Evolutionary conservation across 2,329 filamentous ascomycete species (phyloP).

Genomic region (Xylaria sp.): DNA sequence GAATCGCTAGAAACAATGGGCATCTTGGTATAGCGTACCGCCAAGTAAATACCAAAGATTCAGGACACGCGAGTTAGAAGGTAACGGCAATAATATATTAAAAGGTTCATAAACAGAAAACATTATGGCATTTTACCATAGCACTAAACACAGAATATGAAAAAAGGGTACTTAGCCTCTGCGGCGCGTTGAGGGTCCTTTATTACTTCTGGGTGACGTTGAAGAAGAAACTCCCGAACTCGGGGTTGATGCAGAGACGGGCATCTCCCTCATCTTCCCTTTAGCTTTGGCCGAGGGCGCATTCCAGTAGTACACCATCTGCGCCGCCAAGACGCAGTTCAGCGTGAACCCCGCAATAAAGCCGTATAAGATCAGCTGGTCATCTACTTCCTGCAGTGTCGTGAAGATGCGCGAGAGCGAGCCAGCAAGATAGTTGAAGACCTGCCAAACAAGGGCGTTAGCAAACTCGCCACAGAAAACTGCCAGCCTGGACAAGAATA

Average conservation of each 20-base stretch:
- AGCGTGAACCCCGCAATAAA: slow-evolving; percentile 92
- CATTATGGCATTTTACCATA: neutral
- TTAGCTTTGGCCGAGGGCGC: slow-evolving; percentile 59
- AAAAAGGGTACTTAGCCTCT: slow-evolving; percentile 49
- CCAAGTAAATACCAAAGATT: slow-evolving; percentile 10
- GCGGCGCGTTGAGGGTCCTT: slow-evolving; percentile 57
- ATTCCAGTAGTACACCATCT: slow-evolving; percentile 99
- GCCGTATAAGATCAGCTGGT: slow-evolving; percentile 94
- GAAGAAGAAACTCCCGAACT: slow-evolving; percentile 47
- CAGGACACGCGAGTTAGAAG: neutral
- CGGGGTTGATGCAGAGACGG: slow-evolving; percentile 39
- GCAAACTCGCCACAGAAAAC: slow-evolving; percentile 21
- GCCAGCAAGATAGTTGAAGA: slow-evolving; percentile 97
- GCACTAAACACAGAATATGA: neutral
- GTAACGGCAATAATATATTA: slow-evolving; percentile 20
- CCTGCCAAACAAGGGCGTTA: slow-evolving; percentile 62
- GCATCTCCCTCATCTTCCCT: slow-evolving; percentile 54
- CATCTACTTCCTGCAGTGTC: slow-evolving; percentile 95
- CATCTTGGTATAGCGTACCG: neutral
- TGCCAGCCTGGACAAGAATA: neutral
- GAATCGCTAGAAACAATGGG: neutral
- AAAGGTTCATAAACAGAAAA: neutral
- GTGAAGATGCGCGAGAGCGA: slow-evolving; percentile 97
- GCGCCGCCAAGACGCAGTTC: slow-evolving; percentile 84
- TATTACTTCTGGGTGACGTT: slow-evolving; percentile 53